phyloP scores from a whole-genome alignment of 129 eudicot species.

The Silybum marianum region DNA sequence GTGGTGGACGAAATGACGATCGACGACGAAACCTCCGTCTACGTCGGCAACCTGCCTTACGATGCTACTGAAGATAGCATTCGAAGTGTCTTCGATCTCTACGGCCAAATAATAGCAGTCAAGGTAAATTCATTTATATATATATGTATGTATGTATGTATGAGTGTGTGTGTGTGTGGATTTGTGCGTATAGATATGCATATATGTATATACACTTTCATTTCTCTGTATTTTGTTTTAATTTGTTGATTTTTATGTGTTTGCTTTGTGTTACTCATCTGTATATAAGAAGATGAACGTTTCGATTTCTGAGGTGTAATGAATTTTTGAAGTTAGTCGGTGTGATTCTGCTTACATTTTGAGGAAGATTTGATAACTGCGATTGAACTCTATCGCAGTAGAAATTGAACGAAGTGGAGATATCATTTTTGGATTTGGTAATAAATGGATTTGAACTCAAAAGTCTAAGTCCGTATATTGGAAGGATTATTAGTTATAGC shows the following conservation, averaged over 20 bases:
- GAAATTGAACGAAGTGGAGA: not conserved
- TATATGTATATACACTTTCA: not conserved
- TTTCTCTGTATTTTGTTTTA: not conserved
- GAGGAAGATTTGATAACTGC: not conserved
- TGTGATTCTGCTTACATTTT: not conserved
- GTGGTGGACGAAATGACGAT: conserved; percentile 58
- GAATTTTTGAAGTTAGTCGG: not conserved
- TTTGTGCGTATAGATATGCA: not conserved
- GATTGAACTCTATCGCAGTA: not conserved
- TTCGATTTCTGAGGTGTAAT: not conserved
- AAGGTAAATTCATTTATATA: conserved; percentile 44
- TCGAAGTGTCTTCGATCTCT: conserved; percentile 60
- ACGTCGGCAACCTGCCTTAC: conserved; percentile 86
- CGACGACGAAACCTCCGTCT: conserved; percentile 84
- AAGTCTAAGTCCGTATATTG: not conserved
- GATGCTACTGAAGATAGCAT: conserved; percentile 66
- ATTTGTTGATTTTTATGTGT: not conserved
- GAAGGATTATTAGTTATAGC: not conserved
- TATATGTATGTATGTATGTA: not conserved
- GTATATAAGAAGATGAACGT: not conserved
- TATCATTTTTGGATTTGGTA: not conserved
- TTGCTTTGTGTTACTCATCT: not conserved
- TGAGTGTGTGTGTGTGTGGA: not conserved
- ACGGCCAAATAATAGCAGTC: conserved; percentile 71
- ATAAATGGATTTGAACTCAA: not conserved